Conservation (phyloP, 169 alveolate species). For the Cryptosporidium muris region DNA sequence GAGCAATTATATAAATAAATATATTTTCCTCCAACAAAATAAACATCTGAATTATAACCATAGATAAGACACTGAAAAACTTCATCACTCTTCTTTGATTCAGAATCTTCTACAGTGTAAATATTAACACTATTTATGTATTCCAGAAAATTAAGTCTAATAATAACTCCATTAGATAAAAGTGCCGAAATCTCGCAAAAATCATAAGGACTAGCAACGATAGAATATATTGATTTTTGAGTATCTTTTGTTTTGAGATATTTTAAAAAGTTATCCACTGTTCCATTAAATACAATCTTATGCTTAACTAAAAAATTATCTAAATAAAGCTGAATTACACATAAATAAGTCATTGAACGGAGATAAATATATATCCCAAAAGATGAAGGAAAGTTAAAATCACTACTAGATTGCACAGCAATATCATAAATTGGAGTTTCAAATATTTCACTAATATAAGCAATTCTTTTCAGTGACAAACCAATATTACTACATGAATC, state of each 20-base stretch:
- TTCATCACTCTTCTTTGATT: constrained; percentile 13
- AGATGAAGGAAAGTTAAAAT: background rate
- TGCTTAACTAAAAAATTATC: background rate
- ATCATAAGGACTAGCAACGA: constrained; percentile 39
- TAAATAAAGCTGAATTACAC: background rate
- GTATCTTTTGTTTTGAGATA: background rate
- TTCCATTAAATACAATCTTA: constrained; percentile 1
- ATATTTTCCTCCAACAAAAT: constrained; percentile 38
- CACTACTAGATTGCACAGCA: constrained; percentile 39
- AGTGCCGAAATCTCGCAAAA: constrained; percentile 15
- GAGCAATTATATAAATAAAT: constrained; percentile 2
- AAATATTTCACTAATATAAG: background rate
- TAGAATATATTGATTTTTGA: constrained; percentile 11
- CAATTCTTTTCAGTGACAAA: constrained; percentile 22
- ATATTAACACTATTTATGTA: background rate
- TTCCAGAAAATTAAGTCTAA: constrained; percentile 1
- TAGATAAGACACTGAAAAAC: constrained; percentile 35
- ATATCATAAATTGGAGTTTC: constrained; percentile 16
- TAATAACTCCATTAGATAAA: constrained; percentile 30
- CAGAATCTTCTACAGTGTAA: background rate
- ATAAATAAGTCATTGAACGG: constrained; percentile 17
- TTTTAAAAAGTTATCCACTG: background rate
- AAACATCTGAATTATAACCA: constrained; percentile 29
- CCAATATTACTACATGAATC: background rate
- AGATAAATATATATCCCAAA: constrained; percentile 27